These are phyloP conservation scores for Acacia confusa DNA, from an alignment of 306 rosid genomes.

Conservation along the genomic window DNA sequence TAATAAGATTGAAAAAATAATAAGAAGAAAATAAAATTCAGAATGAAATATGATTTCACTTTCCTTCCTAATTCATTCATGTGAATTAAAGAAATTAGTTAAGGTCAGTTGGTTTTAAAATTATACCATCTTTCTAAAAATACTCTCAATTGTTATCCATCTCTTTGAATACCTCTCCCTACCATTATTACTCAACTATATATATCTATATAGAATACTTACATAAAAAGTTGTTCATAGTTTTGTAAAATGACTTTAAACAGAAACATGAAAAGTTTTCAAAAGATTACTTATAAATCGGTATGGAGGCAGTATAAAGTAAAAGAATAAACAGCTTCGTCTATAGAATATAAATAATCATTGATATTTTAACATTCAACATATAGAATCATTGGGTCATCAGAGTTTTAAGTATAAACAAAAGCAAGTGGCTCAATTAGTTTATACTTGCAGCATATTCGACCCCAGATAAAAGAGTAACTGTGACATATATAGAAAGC, in stretches of 20 bases:
- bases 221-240: too few relatives aligned
- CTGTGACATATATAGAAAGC: not conserved
- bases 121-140: not conserved
- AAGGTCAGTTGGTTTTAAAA: not conserved
- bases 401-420: not conserved
- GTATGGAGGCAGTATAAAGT: not conserved
- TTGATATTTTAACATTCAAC: not conserved
- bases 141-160: not conserved
- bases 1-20: not conserved
- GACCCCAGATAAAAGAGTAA: not conserved
- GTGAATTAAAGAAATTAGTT: not conserved
- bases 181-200: not conserved
- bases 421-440: not conserved
- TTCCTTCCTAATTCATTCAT: too few relatives aligned
- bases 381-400: not conserved
- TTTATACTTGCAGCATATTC: slow-evolving; percentile 1
- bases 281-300: not conserved
- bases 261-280: not conserved
- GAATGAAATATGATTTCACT: too few relatives aligned
- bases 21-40: not conserved
- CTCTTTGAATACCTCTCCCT: too few relatives aligned
- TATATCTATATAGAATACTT: too few relatives aligned
- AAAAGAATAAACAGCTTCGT: not conserved
- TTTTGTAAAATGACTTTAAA: not conserved
- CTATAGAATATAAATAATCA: not conserved